Evolutionary conservation across 495 filamentous ascomycete genomes (phyloP), one percentile per base, ranked within the genome.

Genomic region (Aspergillus steynii): DNA sequence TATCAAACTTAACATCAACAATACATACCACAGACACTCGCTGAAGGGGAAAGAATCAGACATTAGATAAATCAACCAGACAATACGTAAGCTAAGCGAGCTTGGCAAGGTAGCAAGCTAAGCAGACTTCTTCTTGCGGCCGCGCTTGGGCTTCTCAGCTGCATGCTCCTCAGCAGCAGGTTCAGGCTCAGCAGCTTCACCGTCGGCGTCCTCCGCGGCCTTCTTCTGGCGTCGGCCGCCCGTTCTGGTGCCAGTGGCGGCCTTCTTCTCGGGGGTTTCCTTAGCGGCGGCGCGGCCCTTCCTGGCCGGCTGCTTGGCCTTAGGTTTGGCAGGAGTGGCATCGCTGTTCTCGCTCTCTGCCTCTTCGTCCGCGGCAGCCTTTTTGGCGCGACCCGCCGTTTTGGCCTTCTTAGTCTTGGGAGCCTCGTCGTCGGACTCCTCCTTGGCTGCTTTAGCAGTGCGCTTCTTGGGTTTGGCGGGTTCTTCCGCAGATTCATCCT

Each of bases 401-500:
- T 65, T 68, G 54, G 62, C 29, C 61, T 62, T 71, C 52, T 67
- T 72, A 42, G 53, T 53, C 58, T 68, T 72, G 45, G 78, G 66
- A 32, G 68, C 62, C 53, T 58, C 45, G 31, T 69, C 71, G 14
- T 76, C 70, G 27, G 68, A 63, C 15, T 69, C 65, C 5, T 68
- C 64, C 15, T 76, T 64, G 52, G 66, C 26, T 70, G 71, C 56
- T 64, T 71, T 55, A 64, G 76, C 70, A 60, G 74, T 66, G 59
- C 80, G 74, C 67, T 81, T 78, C 72, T 80, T 84, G 53, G 62
- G 7, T 34, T 67, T 64, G 50, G 56, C 34, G 48, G 65, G 6
- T 48, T 78, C 73, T 1, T 77, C 70, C 12, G 73, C 71, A 5
- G 77, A 63, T 32, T 63, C 58, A 6, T 61, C 31, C 49, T 54